Percentiles rank a stretch among this genome's conserved stretches.
Conservation (phyloP, 2,329 filamentous ascomycete species). For the Beauveria sp. region DNA sequence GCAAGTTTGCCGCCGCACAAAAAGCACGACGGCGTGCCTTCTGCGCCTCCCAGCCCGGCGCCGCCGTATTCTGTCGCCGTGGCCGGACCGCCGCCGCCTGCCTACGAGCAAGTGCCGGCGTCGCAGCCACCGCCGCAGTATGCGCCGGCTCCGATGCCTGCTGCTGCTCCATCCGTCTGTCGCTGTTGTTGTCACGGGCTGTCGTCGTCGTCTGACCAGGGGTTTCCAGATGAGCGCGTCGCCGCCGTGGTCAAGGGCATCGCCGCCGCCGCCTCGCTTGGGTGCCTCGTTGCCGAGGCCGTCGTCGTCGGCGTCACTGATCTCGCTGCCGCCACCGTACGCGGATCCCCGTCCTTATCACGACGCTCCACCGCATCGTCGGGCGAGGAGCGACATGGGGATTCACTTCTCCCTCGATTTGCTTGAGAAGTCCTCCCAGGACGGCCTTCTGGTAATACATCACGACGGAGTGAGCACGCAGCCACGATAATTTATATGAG, state of each 20-base stretch:
- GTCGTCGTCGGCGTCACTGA: neutral
- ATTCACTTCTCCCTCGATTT: neutral
- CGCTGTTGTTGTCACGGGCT: neutral
- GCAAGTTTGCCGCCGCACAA: neutral
- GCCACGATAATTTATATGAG: neutral
- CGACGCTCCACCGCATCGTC: neutral
- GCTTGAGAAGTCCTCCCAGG: neutral
- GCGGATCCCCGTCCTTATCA: neutral
- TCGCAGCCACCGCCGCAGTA: neutral
- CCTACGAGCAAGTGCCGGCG: neutral
- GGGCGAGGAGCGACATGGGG: neutral
- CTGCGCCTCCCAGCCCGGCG: neutral
- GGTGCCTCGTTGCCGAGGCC: neutral
- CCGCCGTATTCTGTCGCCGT: neutral
- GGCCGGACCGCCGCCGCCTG: neutral
- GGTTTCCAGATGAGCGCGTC: neutral
- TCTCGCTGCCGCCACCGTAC: slow-evolving; percentile 1
- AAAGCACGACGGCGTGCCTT: neutral
- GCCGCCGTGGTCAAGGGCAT: neutral
- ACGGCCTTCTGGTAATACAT: neutral
- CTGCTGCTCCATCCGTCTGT: neutral
- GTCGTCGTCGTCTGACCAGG: neutral
- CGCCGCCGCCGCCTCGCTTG: neutral
- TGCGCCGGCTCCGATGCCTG: neutral
- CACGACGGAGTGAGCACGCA: neutral